Percentiles rank a stretch among this genome's conserved stretches.
Evolutionary conservation across 2,329 filamentous ascomycete species (phyloP).

Genomic region (Westerdykella aurantiaca): DNA sequence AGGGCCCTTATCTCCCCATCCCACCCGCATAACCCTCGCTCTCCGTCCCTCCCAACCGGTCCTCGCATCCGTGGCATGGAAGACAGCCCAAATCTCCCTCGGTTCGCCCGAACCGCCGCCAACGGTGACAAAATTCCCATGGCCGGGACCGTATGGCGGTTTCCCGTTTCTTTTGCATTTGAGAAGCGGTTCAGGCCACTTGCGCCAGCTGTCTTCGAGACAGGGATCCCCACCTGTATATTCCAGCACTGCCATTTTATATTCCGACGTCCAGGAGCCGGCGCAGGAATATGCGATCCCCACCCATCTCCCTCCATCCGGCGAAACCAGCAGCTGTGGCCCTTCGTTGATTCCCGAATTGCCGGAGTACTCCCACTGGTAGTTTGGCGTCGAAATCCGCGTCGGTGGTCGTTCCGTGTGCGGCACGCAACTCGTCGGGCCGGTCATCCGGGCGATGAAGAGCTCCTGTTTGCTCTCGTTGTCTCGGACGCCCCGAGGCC

Average conservation of each 20-base stretch:
- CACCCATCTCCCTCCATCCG: constrained; percentile 33
- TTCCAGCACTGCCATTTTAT: constrained; percentile 44
- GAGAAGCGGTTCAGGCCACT: constrained; percentile 37
- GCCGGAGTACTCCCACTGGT: constrained; percentile 39
- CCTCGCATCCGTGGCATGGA: constrained; percentile 43
- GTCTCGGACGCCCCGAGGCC: constrained; percentile 35
- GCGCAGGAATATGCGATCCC: constrained; percentile 46
- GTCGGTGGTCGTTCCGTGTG: constrained; percentile 20
- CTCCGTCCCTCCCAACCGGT: constrained; percentile 44
- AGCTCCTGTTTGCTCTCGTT: constrained; percentile 41
- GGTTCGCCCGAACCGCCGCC: constrained; percentile 19
- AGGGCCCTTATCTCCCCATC: constrained; percentile 33
- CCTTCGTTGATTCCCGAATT: constrained; percentile 44
- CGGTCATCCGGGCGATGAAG: constrained; percentile 39
- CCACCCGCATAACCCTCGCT: constrained; percentile 42
- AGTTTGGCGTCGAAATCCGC: constrained; percentile 38
- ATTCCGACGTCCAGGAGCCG: constrained; percentile 44
- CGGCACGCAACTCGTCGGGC: constrained; percentile 33
- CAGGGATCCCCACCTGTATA: constrained; percentile 40
- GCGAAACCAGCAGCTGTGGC: constrained; percentile 35
- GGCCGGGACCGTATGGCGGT: constrained; percentile 43
- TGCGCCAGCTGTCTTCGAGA: constrained; percentile 34
- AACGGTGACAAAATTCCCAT: constrained; percentile 42
- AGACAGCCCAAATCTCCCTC: constrained; percentile 40
- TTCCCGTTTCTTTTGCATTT: constrained; percentile 28